A percentile compares a stretch with the other conserved stretches of the same genome.
Evolutionary conservation across 805 yeast genomes (phyloP).

Genomic region (Candida silvatica): DNA sequence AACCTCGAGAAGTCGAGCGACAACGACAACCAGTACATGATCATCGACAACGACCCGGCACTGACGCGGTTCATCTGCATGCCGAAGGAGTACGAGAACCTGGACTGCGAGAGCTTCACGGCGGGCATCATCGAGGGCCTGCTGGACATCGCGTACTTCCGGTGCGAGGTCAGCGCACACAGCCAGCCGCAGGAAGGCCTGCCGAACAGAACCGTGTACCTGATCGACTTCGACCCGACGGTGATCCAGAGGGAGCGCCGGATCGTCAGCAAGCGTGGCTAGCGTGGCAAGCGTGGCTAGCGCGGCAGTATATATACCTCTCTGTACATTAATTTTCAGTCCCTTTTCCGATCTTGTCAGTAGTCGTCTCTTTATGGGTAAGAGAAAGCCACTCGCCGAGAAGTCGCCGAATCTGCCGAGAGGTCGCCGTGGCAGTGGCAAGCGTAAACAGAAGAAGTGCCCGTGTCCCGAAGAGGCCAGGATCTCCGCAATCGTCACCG

Average conservation of each 20-base stretch:
- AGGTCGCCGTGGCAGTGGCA: too few species aligned
- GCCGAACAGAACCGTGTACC: slow-evolving; percentile 66
- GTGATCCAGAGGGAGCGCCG: slow-evolving; percentile 45
- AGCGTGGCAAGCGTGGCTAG: too few species aligned
- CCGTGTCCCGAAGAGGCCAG: too few species aligned
- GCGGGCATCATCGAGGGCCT: slow-evolving; percentile 86
- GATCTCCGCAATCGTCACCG: too few species aligned
- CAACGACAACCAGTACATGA: slow-evolving; percentile 65
- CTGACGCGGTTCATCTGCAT: slow-evolving; percentile 66
- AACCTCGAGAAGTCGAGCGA: slow-evolving; percentile 35
- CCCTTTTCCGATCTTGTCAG: not conserved
- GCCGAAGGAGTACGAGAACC: slow-evolving; percentile 69
- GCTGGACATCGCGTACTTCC: slow-evolving; percentile 62
- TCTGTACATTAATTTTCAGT: not conserved
- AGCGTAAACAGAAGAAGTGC: too few species aligned
- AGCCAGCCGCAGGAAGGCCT: slow-evolving; percentile 50
- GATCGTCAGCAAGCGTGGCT: slow-evolving; percentile 1
- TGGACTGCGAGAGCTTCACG: slow-evolving; percentile 74
- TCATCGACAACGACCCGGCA: slow-evolving; percentile 66
- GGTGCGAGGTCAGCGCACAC: slow-evolving; percentile 78
- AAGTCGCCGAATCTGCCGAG: too few species aligned
- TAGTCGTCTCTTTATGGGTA: too few species aligned
- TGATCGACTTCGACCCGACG: slow-evolving; percentile 58
- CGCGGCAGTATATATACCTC: too few species aligned
- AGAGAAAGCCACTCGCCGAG: too few species aligned